Conservation (phyloP, 1,139 yeast species). For the Sugiyamaella grinbergsii region DNA sequence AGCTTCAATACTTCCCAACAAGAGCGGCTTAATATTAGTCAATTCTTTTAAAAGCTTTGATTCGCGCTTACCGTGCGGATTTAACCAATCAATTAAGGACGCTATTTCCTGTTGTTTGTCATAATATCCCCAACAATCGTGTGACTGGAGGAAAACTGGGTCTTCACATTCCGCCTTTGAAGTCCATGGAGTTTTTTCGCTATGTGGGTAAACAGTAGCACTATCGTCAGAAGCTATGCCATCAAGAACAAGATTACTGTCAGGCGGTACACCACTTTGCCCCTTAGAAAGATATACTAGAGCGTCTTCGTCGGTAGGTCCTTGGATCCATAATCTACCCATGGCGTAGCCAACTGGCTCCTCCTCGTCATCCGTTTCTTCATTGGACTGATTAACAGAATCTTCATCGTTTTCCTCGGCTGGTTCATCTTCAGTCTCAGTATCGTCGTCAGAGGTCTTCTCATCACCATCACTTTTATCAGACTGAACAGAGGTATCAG, state of each 20-base stretch:
- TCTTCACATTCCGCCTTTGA: constrained; percentile 72
- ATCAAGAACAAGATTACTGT: background rate
- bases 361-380: constrained; percentile 6
- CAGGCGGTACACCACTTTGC: constrained; percentile 15
- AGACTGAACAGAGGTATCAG: background rate
- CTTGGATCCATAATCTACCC: constrained; percentile 94
- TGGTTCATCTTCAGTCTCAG: constrained; percentile 10
- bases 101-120: constrained; percentile 64
- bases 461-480: background rate
- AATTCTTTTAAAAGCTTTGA: constrained; percentile 66
- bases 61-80: constrained; percentile 78
- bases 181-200: constrained; percentile 29
- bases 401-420: background rate
- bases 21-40: constrained; percentile 48
- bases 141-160: constrained; percentile 54
- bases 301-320: constrained; percentile 73
- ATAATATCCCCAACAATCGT: constrained; percentile 69
- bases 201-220: constrained; percentile 21
- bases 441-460: background rate
- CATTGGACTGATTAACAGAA: background rate
- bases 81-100: constrained; percentile 64
- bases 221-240: too few relatives aligned
- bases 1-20: constrained; percentile 59
- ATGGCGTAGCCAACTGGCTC: constrained; percentile 60
- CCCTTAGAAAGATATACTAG: constrained; percentile 44